Evolutionary conservation across 2,329 filamentous ascomycete genomes (phyloP).

Genomic region (Apiospora saccharicola): DNA sequence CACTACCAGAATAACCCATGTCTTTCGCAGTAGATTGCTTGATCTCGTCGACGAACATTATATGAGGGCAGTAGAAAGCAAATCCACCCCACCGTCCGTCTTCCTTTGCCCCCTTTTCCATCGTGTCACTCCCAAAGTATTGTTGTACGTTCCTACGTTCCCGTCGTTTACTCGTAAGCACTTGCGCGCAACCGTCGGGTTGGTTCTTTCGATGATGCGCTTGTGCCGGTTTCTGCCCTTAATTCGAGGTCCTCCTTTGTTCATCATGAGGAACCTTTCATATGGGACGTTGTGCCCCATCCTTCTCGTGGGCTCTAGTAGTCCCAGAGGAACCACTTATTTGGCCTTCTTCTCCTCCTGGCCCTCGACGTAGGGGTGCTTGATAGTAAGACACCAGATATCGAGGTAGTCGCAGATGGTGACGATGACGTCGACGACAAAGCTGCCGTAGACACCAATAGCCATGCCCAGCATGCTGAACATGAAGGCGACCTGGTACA

Average conservation of each 20-base stretch:
- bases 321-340: not conserved
- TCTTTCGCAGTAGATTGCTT: constrained; percentile 6
- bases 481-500: constrained; percentile 92
- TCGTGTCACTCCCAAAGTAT: not conserved
- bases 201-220: not conserved
- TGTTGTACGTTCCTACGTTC: not conserved
- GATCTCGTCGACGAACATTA: not conserved
- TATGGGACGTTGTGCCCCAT: not conserved
- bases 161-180: not conserved
- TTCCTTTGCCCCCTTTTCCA: not conserved
- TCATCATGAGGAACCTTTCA: not conserved
- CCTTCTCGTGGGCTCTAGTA: not conserved
- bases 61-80: not conserved
- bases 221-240: not conserved
- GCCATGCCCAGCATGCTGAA: constrained; percentile 87
- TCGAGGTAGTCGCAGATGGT: constrained; percentile 98
- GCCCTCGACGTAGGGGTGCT: constrained; percentile 71
- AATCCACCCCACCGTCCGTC: not conserved
- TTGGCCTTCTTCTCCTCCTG: constrained; percentile 39
- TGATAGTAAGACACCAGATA: constrained; percentile 98
- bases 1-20: not conserved
- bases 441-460: constrained; percentile 94
- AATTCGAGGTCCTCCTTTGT: not conserved
- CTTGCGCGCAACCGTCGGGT: not conserved
- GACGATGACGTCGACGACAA: constrained; percentile 95